Evolutionary conservation across 441 rosid species (phyloP), one percentile per base, ranked within the genome.

Genomic region (Arabidopsis lyrata): DNA sequence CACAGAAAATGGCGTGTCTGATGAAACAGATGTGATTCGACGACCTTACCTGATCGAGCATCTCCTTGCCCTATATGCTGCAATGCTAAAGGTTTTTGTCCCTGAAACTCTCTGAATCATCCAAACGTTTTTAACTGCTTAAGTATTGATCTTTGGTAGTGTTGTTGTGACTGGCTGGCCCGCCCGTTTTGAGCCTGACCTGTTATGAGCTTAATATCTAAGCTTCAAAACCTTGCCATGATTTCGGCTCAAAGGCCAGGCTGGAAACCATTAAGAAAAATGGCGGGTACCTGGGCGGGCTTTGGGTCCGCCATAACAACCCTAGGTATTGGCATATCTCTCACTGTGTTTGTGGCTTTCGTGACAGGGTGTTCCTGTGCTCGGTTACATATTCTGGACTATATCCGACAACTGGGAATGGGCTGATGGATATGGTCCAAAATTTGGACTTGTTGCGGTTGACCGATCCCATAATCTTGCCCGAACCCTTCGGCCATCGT

Each of bases 401-500:
- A 87, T 88, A 62, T 95, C 99, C 13, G 99, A 92, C 80, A 95
- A 95, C 63, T 95, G 99, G 97, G 99, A 95, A 80, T 92, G 97
- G 99, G 99, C 99, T 58, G 97, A 95, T 83, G 99, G 99, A 34
- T 95, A 95, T 78, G 99, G 99, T 78, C 99, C 97, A 55, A 95
- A 95, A 84, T 95, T 95, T 79, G 99, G 99, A 68, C 93, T 95
- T 57, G 97, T 90, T n/a, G 87, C 90, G 8, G 99, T 92, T 62
- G 94, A 95, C 76, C 93, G 97, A 57, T 81, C 86, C 69, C 88
- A 92, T 71, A 32, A 67, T 80, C 87, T 95, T 73, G 86, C 94
- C 45, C 81, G 99, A 68, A 79, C 78, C 36, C 90, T 90, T 11
- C 93, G 96, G 34, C 91, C 96, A 68, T 95, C 99, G 3, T 95